These are phyloP conservation scores for Mycena citricolor DNA, from an alignment of 1,284 basidiomycete species.

Conservation along the genomic window DNA sequence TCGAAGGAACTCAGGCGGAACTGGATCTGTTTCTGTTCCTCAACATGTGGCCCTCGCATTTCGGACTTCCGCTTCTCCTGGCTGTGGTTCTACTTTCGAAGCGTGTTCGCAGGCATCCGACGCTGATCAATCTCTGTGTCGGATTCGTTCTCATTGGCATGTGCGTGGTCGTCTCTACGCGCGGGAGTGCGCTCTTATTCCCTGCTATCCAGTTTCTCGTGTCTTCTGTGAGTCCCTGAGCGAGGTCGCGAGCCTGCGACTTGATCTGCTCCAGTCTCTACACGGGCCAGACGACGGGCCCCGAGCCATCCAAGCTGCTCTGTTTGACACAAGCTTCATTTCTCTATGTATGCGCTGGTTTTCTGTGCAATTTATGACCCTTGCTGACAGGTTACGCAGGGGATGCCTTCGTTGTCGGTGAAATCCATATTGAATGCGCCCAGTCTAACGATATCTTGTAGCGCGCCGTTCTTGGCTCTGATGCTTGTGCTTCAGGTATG, in stretches of 20 bases:
- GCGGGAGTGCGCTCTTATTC: constrained; percentile 36
- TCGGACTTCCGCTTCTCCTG: constrained; percentile 46
- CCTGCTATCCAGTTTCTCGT: constrained; percentile 32
- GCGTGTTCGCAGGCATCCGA: constrained; percentile 45
- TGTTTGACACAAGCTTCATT: constrained; percentile 49
- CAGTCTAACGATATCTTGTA: constrained; percentile 21
- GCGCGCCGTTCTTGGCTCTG: constrained; percentile 42
- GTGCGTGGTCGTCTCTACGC: constrained; percentile 42
- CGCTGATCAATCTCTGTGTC: constrained; percentile 39
- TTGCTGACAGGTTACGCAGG: constrained; percentile 19
- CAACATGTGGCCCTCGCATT: constrained; percentile 49
- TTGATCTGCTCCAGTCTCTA: constrained; percentile 27
- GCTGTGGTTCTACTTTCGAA: constrained; percentile 39
- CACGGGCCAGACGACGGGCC: constrained; percentile 40
- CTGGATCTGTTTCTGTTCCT: constrained; percentile 44
- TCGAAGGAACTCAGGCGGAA: constrained; percentile 41
- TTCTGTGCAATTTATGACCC: background rate
- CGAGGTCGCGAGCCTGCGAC: no score
- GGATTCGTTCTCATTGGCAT: constrained; percentile 27
- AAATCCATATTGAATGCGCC: background rate
- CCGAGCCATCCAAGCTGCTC: constrained; percentile 42
- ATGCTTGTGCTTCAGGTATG: constrained; percentile 44
- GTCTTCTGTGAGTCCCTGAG: constrained; percentile 34
- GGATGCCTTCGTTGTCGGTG: constrained; percentile 45
- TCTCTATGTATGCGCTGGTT: constrained; percentile 32